Percentiles rank a stretch among this genome's conserved stretches.
phyloP scores from a whole-genome alignment of 225 moss, liverwort and hornwort species.

The Climacium dendroides region DNA sequence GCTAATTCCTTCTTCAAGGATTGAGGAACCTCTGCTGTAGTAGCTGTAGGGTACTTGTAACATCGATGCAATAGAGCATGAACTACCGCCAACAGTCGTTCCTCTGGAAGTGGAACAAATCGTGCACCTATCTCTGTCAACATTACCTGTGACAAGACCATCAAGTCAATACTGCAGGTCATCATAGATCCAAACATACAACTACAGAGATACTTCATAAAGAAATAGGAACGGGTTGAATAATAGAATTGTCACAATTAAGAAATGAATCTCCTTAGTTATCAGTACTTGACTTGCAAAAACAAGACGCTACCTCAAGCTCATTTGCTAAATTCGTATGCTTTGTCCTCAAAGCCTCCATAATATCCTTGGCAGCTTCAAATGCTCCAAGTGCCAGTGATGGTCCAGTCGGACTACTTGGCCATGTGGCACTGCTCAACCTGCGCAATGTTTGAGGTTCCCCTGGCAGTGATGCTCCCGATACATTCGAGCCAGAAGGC shows the following conservation, averaged over 20 bases:
- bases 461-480: constrained; percentile 27
- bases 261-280: background rate
- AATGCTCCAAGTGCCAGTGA: constrained; percentile 84
- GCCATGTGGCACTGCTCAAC: constrained; percentile 45
- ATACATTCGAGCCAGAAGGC: constrained; percentile 39
- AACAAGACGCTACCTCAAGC: constrained; percentile 55
- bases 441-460: constrained; percentile 74
- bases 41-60: constrained; percentile 98
- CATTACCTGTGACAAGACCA: constrained; percentile 59
- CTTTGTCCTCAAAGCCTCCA: constrained; percentile 93
- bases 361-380: constrained; percentile 98
- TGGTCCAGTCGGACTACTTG: constrained; percentile 56
- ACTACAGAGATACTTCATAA: background rate
- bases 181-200: background rate
- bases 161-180: background rate
- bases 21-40: constrained; percentile 98
- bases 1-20: constrained; percentile 96
- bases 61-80: constrained; percentile 95
- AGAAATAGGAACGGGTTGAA: background rate
- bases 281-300: background rate
- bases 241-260: background rate
- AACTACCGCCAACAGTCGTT: constrained; percentile 89
- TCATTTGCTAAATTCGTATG: constrained; percentile 89
- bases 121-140: constrained; percentile 98
- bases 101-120: constrained; percentile 99